Conservation (phyloP, 2,329 filamentous ascomycete genomes). For the Cladophialophora yegresii region DNA sequence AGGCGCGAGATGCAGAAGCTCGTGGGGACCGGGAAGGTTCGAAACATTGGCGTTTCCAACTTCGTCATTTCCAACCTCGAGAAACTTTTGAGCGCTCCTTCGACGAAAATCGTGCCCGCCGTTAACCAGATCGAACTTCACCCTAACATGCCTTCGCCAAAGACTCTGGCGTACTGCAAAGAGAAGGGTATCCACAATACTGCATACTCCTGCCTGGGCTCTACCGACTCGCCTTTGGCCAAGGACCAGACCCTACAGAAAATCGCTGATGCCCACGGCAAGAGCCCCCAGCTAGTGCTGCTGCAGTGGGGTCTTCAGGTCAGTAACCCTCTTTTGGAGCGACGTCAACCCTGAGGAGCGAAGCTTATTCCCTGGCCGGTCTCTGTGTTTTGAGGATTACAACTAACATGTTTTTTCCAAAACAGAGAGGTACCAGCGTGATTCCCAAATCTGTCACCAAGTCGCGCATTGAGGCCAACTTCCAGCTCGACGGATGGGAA, state of each 20-base stretch:
- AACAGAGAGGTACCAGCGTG: conserved; percentile 66
- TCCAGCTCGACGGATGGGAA: conserved; percentile 71
- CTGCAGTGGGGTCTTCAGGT: conserved; percentile 70
- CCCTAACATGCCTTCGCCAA: conserved; percentile 77
- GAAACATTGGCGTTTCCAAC: conserved; percentile 84
- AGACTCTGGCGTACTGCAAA: conserved; percentile 71
- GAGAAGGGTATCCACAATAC: conserved; percentile 72
- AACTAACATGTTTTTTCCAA: conserved; percentile 5
- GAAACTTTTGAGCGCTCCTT: conserved; percentile 68
- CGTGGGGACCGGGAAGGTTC: conserved; percentile 61
- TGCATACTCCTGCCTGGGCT: conserved; percentile 68
- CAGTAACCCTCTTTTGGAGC: not conserved
- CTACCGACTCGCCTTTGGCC: conserved; percentile 68
- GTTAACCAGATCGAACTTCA: conserved; percentile 79
- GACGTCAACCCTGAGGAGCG: not conserved
- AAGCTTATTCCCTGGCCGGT: not conserved
- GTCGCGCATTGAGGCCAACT: conserved; percentile 74
- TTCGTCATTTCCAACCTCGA: conserved; percentile 80
- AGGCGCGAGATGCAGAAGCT: conserved; percentile 47
- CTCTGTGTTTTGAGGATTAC: not conserved
- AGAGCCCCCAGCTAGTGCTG: conserved; percentile 66
- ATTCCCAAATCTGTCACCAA: conserved; percentile 82
- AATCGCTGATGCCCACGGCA: conserved; percentile 37
- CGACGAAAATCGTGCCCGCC: conserved; percentile 63
- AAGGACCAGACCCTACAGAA: conserved; percentile 46